A percentile compares a stretch with the other conserved stretches of the same genome.
Evolutionary conservation across 2,329 filamentous ascomycete species (phyloP).

Genomic region (Fusarium irregulare): DNA sequence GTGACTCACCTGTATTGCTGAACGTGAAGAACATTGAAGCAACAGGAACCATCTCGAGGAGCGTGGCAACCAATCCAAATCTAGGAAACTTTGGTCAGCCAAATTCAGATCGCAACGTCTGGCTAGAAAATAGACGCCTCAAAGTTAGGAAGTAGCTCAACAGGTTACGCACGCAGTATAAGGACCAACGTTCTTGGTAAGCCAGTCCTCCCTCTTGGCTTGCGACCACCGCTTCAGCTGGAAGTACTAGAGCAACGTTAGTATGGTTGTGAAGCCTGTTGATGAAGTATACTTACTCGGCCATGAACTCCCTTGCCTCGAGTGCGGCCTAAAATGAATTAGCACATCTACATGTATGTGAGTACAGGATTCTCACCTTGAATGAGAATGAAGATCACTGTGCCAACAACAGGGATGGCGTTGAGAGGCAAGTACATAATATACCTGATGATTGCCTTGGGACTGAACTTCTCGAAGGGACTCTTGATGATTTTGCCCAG

Average conservation of each 20-base stretch:
- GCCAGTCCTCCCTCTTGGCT: constrained; percentile 73
- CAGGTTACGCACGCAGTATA: constrained; percentile 78
- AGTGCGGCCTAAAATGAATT: constrained; percentile 54
- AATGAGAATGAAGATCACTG: constrained; percentile 79
- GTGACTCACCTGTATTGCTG: constrained; percentile 77
- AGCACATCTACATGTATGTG: constrained; percentile 4
- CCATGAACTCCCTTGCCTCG: constrained; percentile 63
- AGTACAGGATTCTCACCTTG: constrained; percentile 63
- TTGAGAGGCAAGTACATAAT: constrained; percentile 91
- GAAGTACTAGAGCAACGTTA: constrained; percentile 74
- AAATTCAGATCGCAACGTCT: constrained; percentile 3
- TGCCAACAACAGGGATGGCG: constrained; percentile 91
- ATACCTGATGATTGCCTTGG: constrained; percentile 77
- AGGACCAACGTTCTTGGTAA: constrained; percentile 75
- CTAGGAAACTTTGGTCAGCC: constrained; percentile 58
- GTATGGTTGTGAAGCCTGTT: background rate
- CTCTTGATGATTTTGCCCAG: constrained; percentile 68
- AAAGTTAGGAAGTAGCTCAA: background rate
- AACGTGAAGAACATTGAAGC: constrained; percentile 87
- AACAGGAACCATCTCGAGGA: constrained; percentile 87
- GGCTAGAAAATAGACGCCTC: background rate
- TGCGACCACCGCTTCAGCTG: constrained; percentile 87
- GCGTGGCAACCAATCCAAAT: constrained; percentile 77
- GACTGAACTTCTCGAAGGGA: constrained; percentile 67
- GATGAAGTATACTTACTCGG: constrained; percentile 58